Evolutionary conservation across 192 early-diverging fungal genomes (phyloP).

Genomic region (Backusella macrospora): DNA sequence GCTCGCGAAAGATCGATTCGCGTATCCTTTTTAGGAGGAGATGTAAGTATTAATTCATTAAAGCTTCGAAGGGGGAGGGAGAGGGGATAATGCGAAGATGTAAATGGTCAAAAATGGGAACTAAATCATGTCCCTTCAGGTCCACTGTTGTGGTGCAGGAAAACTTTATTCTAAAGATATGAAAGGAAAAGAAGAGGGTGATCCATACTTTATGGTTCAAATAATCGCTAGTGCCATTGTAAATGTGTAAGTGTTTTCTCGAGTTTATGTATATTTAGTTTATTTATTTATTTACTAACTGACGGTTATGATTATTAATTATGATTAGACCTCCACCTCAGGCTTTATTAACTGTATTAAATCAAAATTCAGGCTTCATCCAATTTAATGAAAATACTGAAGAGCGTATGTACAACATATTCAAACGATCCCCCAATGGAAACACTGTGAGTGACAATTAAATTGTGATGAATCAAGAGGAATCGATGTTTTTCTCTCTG

Average conservation of each 20-base stretch:
- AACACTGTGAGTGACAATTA: slow-evolving; percentile 32
- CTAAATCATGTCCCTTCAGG: slow-evolving; percentile 25
- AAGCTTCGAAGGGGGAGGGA: neutral
- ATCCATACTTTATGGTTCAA: slow-evolving; percentile 78
- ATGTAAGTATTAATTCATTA: slow-evolving; percentile 59
- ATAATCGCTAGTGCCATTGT: slow-evolving; percentile 82
- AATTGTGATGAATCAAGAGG: neutral
- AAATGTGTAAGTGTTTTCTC: slow-evolving; percentile 50
- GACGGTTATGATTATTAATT: neutral
- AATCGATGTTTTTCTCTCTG: neutral
- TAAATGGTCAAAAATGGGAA: neutral
- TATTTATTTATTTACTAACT: neutral
- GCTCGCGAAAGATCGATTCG: slow-evolving; percentile 61
- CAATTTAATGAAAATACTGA: slow-evolving; percentile 61
- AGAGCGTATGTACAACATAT: slow-evolving; percentile 76
- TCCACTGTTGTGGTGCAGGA: slow-evolving; percentile 69
- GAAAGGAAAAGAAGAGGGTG: slow-evolving; percentile 56
- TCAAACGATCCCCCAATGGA: slow-evolving; percentile 71
- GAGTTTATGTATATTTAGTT: neutral
- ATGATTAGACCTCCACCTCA: slow-evolving; percentile 64
- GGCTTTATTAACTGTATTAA: slow-evolving; percentile 66
- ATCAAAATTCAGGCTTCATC: slow-evolving; percentile 59
- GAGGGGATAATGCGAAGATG: neutral
- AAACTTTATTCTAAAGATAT: slow-evolving; percentile 58
- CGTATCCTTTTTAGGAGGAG: slow-evolving; percentile 81